Conservation (phyloP, 208 protist species). For the Leptomonas seymouri region DNA sequence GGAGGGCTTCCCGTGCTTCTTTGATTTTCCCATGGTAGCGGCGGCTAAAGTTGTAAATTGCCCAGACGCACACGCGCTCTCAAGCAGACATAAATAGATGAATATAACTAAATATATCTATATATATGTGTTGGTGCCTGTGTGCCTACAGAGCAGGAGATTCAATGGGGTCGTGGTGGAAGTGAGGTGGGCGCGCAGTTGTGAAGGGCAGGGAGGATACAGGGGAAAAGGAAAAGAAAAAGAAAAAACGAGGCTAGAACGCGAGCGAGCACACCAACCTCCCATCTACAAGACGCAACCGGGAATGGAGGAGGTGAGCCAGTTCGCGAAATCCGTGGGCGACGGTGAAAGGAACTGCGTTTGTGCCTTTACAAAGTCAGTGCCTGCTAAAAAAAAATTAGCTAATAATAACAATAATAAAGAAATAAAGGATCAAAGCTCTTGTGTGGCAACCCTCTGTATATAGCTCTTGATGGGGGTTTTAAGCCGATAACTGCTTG, state of each 20-base stretch:
- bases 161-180: too few relatives aligned
- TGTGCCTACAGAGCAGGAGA: too few relatives aligned
- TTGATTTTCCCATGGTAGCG: conserved; percentile 41
- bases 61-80: not conserved
- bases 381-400: not conserved
- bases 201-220: too few relatives aligned
- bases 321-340: not conserved
- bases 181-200: too few relatives aligned
- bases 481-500: conserved; percentile 3
- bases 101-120: too few relatives aligned
- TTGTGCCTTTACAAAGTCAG: not conserved
- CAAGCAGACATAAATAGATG: not conserved
- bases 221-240: too few relatives aligned
- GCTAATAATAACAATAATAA: too few relatives aligned
- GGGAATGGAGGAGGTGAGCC: not conserved
- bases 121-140: too few relatives aligned
- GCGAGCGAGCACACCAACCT: too few relatives aligned
- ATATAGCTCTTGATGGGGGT: not conserved
- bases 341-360: not conserved
- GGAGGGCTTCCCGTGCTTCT: conserved; percentile 50
- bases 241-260: too few relatives aligned
- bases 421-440: conserved; percentile 11
- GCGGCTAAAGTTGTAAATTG: conserved; percentile 8
- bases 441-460: conserved; percentile 10
- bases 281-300: too few relatives aligned